Evolutionary conservation across 192 early-diverging fungal genomes (phyloP), one percentile per base, ranked within the genome.

Genomic region (Backusella circina): DNA sequence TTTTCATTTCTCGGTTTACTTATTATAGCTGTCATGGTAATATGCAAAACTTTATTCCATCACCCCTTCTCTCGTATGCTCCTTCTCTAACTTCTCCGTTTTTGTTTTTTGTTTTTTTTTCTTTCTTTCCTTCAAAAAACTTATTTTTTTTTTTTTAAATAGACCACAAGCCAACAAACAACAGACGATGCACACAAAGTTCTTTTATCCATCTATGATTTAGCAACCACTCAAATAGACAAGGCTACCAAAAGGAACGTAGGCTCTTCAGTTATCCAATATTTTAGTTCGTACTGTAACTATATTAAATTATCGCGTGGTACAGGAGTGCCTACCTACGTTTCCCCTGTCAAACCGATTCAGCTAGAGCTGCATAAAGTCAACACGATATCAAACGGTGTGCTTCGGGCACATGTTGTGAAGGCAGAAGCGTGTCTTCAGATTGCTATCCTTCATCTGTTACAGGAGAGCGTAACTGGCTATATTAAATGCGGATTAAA

Each of bases 141-240:
- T 16, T 16, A 5, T 47, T 5, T 47, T 18, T 41, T 61, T 10
- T 54, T 72, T 73, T 57, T 35, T 51, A 69, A 18, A 33, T 33
- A 84, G 83, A 86, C 83, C 5, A 79, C 83, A 47, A 80, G 82
- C 50, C 83, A 85, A 12, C 51, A 77, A 2, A 76, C 83, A 65
- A 84, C 82, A n/a, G 41, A 68, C 35, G 30, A 75, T 30, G 79
- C 70, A 13, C 72, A 76, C 15, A 35, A 69, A 12, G 79, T 73
- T 1, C 47, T 80, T 33, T 64, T 70, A 4, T 57, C 74, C 2
- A 70, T 71, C 10, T 80, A 72, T 28, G 33, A 41, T 13, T 61
- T 80, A 26, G 75, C 79, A 23, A 67, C 72, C 36, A 54, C 79
- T 16, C 79, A 80, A 64, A 76, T 80, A 0, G 67, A 80, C 37